Conservation (phyloP, 179 eudicot genomes). For the Silene coronaria region DNA sequence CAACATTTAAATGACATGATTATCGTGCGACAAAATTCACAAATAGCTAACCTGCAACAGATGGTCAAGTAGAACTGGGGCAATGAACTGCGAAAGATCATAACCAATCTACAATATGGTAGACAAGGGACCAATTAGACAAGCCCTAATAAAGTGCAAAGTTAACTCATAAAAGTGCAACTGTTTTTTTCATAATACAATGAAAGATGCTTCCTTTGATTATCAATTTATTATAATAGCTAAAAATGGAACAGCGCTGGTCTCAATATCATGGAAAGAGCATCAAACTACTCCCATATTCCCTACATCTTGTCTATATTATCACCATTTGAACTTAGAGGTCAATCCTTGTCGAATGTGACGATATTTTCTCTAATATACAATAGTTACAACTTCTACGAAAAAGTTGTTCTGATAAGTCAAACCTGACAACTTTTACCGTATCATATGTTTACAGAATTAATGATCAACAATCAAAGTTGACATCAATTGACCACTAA, state of each 20-base stretch:
- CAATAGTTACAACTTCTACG: no score
- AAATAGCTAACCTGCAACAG: constrained; percentile 43
- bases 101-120: constrained; percentile 42
- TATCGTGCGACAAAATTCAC: background rate
- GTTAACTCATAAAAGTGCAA: background rate
- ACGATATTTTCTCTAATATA: no score
- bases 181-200: background rate
- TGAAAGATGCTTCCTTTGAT: background rate
- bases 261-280: background rate
- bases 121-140: background rate
- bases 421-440: no score
- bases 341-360: no score
- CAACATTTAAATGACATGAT: background rate
- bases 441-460: no score
- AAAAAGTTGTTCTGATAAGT: no score
- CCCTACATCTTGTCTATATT: no score
- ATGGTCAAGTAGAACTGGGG: constrained; percentile 52
- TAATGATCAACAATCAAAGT: no score
- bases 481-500: no score
- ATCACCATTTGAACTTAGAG: no score
- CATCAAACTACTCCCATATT: no score
- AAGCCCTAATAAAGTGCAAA: background rate
- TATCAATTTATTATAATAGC: background rate
- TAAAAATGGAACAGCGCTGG: background rate
- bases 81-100: constrained; percentile 64